phyloP scores from a whole-genome alignment of 2,329 filamentous ascomycete species.

The Tolypocladium inflatum region DNA sequence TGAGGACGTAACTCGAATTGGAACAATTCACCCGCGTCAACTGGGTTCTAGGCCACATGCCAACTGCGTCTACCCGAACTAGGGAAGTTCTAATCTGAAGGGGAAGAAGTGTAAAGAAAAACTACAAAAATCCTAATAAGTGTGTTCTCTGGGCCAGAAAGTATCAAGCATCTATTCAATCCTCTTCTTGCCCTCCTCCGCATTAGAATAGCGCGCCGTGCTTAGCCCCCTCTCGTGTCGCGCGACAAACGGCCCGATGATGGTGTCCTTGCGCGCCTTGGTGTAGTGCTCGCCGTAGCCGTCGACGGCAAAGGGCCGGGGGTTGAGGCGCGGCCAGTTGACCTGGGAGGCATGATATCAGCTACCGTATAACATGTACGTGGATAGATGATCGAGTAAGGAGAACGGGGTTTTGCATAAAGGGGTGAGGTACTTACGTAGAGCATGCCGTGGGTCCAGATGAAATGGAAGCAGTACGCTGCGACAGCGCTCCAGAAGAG shows the following conservation, averaged over 20 bases:
- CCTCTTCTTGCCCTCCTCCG: slow-evolving; percentile 97
- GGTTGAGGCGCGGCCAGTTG: slow-evolving; percentile 96
- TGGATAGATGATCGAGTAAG: neutral
- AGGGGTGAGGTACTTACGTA: slow-evolving; percentile 58
- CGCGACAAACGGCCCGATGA: slow-evolving; percentile 63
- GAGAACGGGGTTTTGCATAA: too few species aligned
- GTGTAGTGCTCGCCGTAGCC: slow-evolving; percentile 80
- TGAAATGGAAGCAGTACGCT: slow-evolving; percentile 65
- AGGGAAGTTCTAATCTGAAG: neutral
- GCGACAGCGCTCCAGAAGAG: slow-evolving; percentile 66
- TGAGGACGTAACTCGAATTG: neutral
- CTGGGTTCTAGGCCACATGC: too few species aligned
- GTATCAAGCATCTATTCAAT: slow-evolving; percentile 56
- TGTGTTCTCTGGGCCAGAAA: neutral
- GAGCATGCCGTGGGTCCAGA: slow-evolving; percentile 77
- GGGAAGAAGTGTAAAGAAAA: too few species aligned
- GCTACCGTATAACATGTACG: neutral
- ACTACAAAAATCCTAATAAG: neutral
- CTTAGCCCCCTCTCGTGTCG: slow-evolving; percentile 76
- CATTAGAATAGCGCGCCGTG: slow-evolving; percentile 69
- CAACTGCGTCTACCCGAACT: neutral
- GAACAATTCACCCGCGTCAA: neutral
- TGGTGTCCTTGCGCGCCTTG: slow-evolving; percentile 70
- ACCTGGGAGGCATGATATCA: slow-evolving; percentile 47
- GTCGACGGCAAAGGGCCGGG: slow-evolving; percentile 75